Evolutionary conservation across 1,284 basidiomycete species (phyloP).

Genomic region (Pseudozyma flocculosa): DNA sequence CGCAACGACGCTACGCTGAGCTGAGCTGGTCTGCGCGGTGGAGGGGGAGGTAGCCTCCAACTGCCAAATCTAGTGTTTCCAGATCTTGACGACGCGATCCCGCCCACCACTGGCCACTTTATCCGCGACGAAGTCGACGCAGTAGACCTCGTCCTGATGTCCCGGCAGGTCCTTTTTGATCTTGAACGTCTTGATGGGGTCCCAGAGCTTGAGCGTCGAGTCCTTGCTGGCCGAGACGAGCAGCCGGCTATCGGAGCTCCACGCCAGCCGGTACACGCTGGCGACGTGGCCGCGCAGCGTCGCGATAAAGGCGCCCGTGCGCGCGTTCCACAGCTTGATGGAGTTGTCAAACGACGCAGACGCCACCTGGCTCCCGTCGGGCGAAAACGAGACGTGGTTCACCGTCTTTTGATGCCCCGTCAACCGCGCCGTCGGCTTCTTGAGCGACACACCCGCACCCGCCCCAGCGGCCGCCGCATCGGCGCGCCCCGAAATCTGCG

Average conservation of each 20-base stretch:
- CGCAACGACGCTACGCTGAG: too few relatives aligned
- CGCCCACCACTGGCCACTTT: conserved; percentile 92
- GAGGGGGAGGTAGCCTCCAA: too few relatives aligned
- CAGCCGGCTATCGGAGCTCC: conserved; percentile 90
- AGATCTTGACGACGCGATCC: conserved; percentile 66
- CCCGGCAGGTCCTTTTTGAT: conserved; percentile 90
- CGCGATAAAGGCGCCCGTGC: conserved; percentile 73
- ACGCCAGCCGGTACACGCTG: conserved; percentile 88
- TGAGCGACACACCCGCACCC: conserved; percentile 61
- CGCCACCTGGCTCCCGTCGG: conserved; percentile 87
- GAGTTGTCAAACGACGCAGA: conserved; percentile 89
- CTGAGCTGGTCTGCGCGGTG: too few relatives aligned
- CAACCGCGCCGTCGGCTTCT: conserved; percentile 82
- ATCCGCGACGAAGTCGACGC: conserved; percentile 75
- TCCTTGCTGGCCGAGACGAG: conserved; percentile 93
- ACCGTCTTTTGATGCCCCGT: conserved; percentile 96
- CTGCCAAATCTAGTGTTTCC: conserved; percentile 32
- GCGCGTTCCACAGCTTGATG: conserved; percentile 79
- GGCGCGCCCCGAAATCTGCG: conserved; percentile 59
- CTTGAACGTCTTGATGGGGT: conserved; percentile 63
- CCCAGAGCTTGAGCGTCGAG: conserved; percentile 69
- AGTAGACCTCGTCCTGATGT: conserved; percentile 97
- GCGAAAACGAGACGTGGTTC: conserved; percentile 91
- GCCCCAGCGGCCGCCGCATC: conserved; percentile 90
- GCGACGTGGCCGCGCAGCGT: conserved; percentile 90